These are phyloP conservation scores for Apiospora arundinis DNA, from an alignment of 2,329 filamentous ascomycete species.

Conservation along the genomic window DNA sequence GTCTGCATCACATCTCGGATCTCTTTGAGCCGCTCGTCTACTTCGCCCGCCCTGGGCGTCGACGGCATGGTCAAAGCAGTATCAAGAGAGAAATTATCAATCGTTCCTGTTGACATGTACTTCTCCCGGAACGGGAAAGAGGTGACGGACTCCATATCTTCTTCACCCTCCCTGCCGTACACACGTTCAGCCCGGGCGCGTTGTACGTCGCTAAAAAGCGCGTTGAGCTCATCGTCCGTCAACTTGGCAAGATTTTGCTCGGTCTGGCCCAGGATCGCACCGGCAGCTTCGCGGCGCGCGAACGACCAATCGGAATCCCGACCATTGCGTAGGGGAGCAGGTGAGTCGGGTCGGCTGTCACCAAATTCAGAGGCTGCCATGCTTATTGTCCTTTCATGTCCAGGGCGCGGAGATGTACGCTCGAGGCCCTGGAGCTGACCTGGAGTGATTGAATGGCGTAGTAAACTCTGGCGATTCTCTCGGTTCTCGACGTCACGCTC, in stretches of 20 bases:
- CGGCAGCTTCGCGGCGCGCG: conserved; percentile 90
- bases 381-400: conserved; percentile 83
- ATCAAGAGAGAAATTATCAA: conserved; percentile 96
- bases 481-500: conserved; percentile 67
- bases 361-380: conserved; percentile 80
- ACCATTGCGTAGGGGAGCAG: conserved; percentile 70
- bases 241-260: conserved; percentile 91
- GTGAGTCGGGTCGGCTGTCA: conserved; percentile 80
- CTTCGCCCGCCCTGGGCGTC: conserved; percentile 80
- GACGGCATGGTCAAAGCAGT: conserved; percentile 94
- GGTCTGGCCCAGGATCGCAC: conserved; percentile 78
- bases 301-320: conserved; percentile 95
- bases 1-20: conserved; percentile 83
- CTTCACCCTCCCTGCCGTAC: conserved; percentile 76
- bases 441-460: conserved; percentile 80
- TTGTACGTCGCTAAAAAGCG: conserved; percentile 92
- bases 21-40: conserved; percentile 76
- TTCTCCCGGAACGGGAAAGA: conserved; percentile 92
- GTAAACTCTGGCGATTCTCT: conserved; percentile 81
- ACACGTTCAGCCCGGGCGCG: conserved; percentile 80
- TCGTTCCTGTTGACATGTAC: conserved; percentile 90
- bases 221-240: conserved; percentile 92
- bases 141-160: conserved; percentile 87
- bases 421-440: conserved; percentile 67
- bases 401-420: conserved; percentile 61